Percentiles rank a stretch among this genome's conserved stretches.
Conservation (phyloP, 768 basidiomycete species). For the Mycena kentingensis region DNA sequence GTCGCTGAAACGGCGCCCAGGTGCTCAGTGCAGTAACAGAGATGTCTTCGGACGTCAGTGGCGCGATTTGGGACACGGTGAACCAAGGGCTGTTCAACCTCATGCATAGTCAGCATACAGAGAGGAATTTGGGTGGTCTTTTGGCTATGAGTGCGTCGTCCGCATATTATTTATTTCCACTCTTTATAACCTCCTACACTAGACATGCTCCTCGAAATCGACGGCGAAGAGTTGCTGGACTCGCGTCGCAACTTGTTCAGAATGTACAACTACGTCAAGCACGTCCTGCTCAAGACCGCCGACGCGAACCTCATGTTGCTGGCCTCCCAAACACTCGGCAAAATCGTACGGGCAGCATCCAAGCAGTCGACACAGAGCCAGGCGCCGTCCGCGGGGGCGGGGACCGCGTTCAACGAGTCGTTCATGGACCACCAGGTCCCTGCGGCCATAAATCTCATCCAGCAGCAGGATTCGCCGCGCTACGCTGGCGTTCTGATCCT, state of each 20-base stretch:
- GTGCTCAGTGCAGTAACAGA: slow-evolving; percentile 74
- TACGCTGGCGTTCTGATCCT: slow-evolving; percentile 94
- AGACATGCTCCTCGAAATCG: slow-evolving; percentile 77
- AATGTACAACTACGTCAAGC: slow-evolving; percentile 91
- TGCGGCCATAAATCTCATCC: slow-evolving; percentile 77
- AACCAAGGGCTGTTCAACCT: slow-evolving; percentile 79
- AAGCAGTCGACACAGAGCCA: slow-evolving; percentile 17
- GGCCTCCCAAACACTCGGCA: slow-evolving; percentile 89
- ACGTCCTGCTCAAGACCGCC: slow-evolving; percentile 84
- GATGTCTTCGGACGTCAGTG: slow-evolving; percentile 69
- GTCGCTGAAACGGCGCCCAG: too few species aligned
- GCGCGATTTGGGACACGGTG: slow-evolving; percentile 77
- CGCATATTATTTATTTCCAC: background rate
- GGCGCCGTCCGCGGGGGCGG: slow-evolving; percentile 80
- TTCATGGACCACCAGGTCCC: slow-evolving; percentile 92
- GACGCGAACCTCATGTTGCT: slow-evolving; percentile 94
- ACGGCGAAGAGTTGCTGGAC: slow-evolving; percentile 79
- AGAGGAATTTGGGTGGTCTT: slow-evolving; percentile 85
- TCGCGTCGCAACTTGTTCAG: slow-evolving; percentile 80
- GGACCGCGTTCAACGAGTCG: slow-evolving; percentile 79
- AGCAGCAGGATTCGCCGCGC: slow-evolving; percentile 78
- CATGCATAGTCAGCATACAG: slow-evolving; percentile 75
- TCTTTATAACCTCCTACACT: slow-evolving; percentile 8
- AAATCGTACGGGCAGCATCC: slow-evolving; percentile 45
- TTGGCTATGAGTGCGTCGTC: slow-evolving; percentile 74